Conservation (phyloP, 2,329 filamentous ascomycete genomes). For the Kalmusia sp. region DNA sequence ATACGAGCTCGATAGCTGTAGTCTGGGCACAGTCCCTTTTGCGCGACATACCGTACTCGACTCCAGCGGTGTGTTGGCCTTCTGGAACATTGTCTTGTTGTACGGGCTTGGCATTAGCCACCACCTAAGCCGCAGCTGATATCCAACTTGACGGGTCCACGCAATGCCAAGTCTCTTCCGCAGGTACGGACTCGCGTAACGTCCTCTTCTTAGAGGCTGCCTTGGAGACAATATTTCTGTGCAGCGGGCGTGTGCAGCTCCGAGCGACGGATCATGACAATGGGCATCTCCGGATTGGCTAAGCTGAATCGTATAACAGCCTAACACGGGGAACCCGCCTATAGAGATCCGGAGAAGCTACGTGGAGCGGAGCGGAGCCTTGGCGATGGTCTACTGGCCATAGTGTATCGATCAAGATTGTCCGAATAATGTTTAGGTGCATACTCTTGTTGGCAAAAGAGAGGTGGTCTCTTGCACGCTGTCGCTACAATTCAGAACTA, state of each 20-base stretch:
- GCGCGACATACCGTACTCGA: no score
- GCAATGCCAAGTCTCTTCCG: neutral
- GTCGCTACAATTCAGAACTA: no score
- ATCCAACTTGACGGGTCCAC: neutral
- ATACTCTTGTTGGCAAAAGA: no score
- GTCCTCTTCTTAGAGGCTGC: neutral
- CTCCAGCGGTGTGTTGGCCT: neutral
- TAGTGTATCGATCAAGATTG: no score
- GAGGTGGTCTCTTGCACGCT: no score
- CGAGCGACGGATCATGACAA: neutral
- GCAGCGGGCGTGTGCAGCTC: neutral
- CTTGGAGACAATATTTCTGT: neutral
- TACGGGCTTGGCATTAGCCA: constrained; percentile 5
- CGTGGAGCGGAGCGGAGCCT: constrained; percentile 2
- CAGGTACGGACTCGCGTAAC: neutral
- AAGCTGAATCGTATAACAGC: neutral
- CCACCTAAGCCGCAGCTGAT: constrained; percentile 6
- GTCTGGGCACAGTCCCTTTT: no score
- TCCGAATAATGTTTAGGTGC: no score
- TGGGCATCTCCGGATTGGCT: neutral
- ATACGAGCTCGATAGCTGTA: no score
- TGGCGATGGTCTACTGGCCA: neutral
- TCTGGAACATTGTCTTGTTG: neutral
- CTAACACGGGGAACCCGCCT: neutral
- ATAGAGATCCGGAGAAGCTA: neutral